phyloP scores from a whole-genome alignment of 306 rosid genomes.

The Dryas alaskensis region DNA sequence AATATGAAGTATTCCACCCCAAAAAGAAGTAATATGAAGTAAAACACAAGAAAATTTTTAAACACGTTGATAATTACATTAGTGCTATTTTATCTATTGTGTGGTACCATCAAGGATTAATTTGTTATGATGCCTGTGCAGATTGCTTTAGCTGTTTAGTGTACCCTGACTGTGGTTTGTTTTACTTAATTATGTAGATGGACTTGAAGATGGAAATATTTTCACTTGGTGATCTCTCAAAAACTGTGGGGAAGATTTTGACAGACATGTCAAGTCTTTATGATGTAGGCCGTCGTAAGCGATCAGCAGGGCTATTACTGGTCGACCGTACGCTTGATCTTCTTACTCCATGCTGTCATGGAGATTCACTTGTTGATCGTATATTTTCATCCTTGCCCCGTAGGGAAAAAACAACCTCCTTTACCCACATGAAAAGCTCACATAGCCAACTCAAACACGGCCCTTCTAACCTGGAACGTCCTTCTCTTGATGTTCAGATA shows the following conservation, averaged over 20 bases:
- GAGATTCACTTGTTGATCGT: slow-evolving; percentile 85
- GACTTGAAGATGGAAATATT: slow-evolving; percentile 94
- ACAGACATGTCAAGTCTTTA: slow-evolving; percentile 94
- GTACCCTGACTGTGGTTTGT: slow-evolving; percentile 29
- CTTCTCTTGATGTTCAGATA: slow-evolving; percentile 79
- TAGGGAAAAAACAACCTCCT: slow-evolving; percentile 45
- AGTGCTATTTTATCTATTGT: background rate
- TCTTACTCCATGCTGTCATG: slow-evolving; percentile 90
- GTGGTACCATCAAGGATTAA: background rate
- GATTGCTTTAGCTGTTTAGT: slow-evolving; percentile 25
- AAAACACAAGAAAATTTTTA: background rate
- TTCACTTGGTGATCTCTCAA: slow-evolving; percentile 89
- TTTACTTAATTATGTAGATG: slow-evolving; percentile 64
- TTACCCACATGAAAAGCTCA: slow-evolving; percentile 50
- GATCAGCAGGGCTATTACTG: slow-evolving; percentile 79
- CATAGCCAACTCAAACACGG: slow-evolving; percentile 49
- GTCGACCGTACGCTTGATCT: slow-evolving; percentile 95
- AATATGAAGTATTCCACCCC: background rate
- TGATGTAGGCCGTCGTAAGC: slow-evolving; percentile 86
- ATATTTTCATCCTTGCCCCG: slow-evolving; percentile 73
- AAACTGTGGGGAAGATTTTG: slow-evolving; percentile 74
- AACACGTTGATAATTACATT: background rate
- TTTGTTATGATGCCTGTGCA: background rate
- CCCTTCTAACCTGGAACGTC: slow-evolving; percentile 52
- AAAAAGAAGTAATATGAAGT: background rate